Evolutionary conservation across 202 grass and related monocot species (phyloP), one percentile per base, ranked within the genome.

Genomic region (Saccharum hybrid): DNA sequence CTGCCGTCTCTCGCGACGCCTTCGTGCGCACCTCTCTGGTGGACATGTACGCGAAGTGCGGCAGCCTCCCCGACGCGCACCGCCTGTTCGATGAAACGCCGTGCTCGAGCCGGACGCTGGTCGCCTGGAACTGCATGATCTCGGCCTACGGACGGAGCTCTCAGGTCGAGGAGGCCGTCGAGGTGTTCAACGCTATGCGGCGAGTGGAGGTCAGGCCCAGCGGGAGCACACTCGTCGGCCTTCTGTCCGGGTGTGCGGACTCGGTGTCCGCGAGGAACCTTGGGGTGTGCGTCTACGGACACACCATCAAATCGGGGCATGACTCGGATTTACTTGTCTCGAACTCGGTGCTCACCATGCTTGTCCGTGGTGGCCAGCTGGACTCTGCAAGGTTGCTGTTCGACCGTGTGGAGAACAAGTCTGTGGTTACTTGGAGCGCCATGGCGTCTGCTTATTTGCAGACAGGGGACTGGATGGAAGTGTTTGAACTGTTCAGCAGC

Each of bases 31-130:
- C 91, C 71, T 88, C 91, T 9, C 74, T 93, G 28, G 9, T 93
- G 22, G 88, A 93, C 66, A 87, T 92, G 87, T 90, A 87, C 74
- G 69, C 87, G 7, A 93, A 90, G 74, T 93, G 87, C 74, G 81
- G 13, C 2, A 4, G 40, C 59, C 71, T 90, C 15, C 60, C 81
- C 2, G 91, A 90, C 73, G 84, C 90, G 41, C 79, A 76, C 63
- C 71, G 78, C 71, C 21, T 92, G 90, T 92, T 92, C 74, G 90
- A 87, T 56, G 90, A 81, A 74, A 89, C 83, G 87, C 80, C 76
- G 2, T 3, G 28, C 60, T 74, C 40, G 60, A 76, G 52, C 68
- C 82, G 64, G 62, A 81, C 84, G 45, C 73, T 89, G 64, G 71
- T 92, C 6, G 75, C 84, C 8, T 92, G 90, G 90, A 92, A 92